Base-by-base conservation (phyloP, 164 flowering plant genomes). In the Magnolia sinica region DNA sequence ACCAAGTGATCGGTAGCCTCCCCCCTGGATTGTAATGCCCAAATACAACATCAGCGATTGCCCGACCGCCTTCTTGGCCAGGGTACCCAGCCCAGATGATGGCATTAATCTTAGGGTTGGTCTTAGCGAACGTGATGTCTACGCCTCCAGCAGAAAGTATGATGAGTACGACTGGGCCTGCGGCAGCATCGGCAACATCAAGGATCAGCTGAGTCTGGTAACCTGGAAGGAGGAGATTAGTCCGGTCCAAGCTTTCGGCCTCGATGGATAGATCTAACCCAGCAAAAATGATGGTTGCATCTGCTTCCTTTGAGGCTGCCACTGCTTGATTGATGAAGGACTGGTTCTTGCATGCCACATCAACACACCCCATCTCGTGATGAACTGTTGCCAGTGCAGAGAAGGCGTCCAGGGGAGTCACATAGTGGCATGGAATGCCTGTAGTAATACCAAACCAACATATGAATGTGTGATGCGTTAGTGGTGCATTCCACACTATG, bases 191-290 rank as follows among this genome's bases (percentile, higher is more conserved):
- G 19, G 89, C 92, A 8, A 90, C 91, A 45, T 91, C 79, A 6
- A 82, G 73, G 5, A 91, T 85, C 5, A 93, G 88, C 71, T 89
- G 90, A 65, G 85, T 87, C 76, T 93, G 98, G 75, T 77, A 81
- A 1, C 98, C 98, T 92, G 0, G 98, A 52, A 93, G 81, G 13
- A 89, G 88, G 9, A 91, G 81, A 9, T 86, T 83, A 0, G 16
- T 69, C 59, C 94, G 70, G 65, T 93, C 98, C 6, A 64, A 71
- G 75, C 75, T 75, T 66, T 91, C 98, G 14, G 86, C 86, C 78
- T 91, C 98, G 16, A 89, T 78, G 0, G 89, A 84, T 49, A 88
- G 91, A 79, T 90, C 94, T 0, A 91, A 80, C 1, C 96, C 96
- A 86, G 87, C 86, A 3, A 90, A 88, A 6, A 93, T 50, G 0